These are phyloP conservation scores for Fusarium tanahbumbuense DNA, from an alignment of 2,329 filamentous ascomycete species.

Conservation along the genomic window DNA sequence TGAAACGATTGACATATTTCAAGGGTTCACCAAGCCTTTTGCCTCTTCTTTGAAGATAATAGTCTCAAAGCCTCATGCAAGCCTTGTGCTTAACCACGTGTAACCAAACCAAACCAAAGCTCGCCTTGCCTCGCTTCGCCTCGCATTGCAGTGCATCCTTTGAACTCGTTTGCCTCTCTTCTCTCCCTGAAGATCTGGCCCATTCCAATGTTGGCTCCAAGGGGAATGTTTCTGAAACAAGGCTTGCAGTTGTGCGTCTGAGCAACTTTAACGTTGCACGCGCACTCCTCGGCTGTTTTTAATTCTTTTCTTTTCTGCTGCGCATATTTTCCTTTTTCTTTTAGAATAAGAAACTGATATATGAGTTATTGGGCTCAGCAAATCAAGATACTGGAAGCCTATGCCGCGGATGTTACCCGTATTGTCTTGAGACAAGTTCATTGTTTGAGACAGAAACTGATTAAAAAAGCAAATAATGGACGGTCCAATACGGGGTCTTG, in stretches of 20 bases:
- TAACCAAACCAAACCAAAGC: conserved; percentile 9
- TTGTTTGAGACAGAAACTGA: not conserved
- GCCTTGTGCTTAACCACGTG: conserved; percentile 24
- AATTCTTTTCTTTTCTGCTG: not conserved
- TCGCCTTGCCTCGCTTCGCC: not conserved
- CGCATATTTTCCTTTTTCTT: not conserved
- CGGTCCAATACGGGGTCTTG: not conserved
- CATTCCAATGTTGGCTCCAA: conserved; percentile 28
- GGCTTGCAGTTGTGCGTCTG: conserved; percentile 20
- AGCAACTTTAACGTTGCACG: not conserved
- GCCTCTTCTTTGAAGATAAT: not conserved
- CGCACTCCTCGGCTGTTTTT: not conserved
- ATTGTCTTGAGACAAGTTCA: not conserved
- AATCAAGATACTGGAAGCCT: not conserved
- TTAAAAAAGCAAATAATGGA: conserved; percentile 12
- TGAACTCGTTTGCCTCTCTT: not conserved
- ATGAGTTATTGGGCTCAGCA: not conserved
- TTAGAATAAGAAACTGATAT: not conserved
- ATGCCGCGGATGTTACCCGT: not conserved
- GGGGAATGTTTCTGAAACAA: conserved; percentile 37
- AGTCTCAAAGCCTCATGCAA: conserved; percentile 8
- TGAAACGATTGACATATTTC: not conserved
- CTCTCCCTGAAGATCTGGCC: conserved; percentile 24
- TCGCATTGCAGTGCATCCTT: not conserved
- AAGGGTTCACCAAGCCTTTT: not conserved